Evolutionary conservation across 2,329 filamentous ascomycete species (phyloP), one percentile per base, ranked within the genome.

Genomic region (Fusarium decemcellulare): DNA sequence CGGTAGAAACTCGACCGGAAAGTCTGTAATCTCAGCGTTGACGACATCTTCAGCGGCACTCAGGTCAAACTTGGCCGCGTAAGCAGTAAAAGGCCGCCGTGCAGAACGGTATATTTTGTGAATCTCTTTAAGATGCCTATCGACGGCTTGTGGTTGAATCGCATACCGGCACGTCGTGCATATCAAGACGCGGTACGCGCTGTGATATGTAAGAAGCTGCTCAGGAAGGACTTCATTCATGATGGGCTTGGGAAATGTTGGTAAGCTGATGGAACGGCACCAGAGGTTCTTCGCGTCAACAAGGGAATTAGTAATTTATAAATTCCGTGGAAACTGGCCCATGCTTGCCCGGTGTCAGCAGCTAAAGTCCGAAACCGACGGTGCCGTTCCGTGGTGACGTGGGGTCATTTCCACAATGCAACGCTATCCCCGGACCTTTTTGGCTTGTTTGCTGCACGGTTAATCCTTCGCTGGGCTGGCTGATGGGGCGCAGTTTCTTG

Each of bases 51-150:
- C 53, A 10, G 64, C 51, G 6, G 39, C 16, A 9, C 14, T 40
- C 2, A 62, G 64, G 7, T 52, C 15, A 27, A 60, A 43, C 6
- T 37, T 43, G 12, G 42, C 16, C 2, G 54, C 51, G 23, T 59
- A 70, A 11, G 63, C 43, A n/a, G 57, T 42, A 32, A 65, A 70
- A 0, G 64, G 67, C n/a, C 40, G 57, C 3, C 67, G 53, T 1
- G 40, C 44, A 12, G 34, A 43, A 11, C 67, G 48, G 16, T 56
- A 56, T n/a, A 70, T 62, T 16, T 57, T 61, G 48, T 70, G 67
- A 16, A 67, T 65, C 3, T 70, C 67, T 7, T 70, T 70, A 8
- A 70, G 61, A 27, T 70, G 67, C 0, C 64, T 57, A 5, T 43
- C 16, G 29, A 70, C 30, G 8, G 55, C 67, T 8, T 39, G 37